Evolutionary conservation across 1,284 basidiomycete genomes (phyloP).

Genomic region (Melanopsichium pennsylvanicum): DNA sequence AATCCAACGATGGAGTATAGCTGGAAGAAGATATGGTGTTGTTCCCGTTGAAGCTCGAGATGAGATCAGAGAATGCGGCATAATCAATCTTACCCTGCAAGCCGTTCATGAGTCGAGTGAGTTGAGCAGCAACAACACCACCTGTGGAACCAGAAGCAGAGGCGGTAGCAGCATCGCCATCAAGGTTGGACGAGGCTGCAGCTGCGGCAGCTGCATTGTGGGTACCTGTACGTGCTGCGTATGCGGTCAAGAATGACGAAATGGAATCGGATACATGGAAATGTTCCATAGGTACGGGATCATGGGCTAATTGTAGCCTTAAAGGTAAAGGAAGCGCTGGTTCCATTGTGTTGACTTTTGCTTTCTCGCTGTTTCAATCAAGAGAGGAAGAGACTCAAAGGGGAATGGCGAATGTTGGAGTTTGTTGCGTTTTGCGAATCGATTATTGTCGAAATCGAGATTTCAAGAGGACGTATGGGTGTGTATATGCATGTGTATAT

Average conservation of each 20-base stretch:
- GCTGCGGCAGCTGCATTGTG: constrained; percentile 6
- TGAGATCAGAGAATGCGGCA: constrained; percentile 9
- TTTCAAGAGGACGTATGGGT: too few species aligned
- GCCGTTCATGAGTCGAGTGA: constrained; percentile 35
- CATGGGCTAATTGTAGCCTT: constrained; percentile 13
- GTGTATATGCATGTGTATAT: too few species aligned
- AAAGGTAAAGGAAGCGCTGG: constrained; percentile 31
- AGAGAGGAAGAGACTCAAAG: neutral
- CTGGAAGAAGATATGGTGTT: neutral
- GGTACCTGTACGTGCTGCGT: constrained; percentile 34
- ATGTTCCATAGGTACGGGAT: constrained; percentile 4
- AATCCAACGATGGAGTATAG: too few species aligned
- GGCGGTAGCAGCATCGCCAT: neutral
- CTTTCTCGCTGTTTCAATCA: too few species aligned
- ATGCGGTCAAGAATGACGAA: constrained; percentile 17
- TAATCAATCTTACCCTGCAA: constrained; percentile 27
- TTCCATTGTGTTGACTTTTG: constrained; percentile 21
- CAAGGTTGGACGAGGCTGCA: too few species aligned
- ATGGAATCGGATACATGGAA: constrained; percentile 9
- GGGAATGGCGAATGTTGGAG: neutral
- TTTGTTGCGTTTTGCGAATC: too few species aligned
- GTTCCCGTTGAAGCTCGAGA: constrained; percentile 1
- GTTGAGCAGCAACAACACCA: constrained; percentile 30
- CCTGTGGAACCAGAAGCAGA: constrained; percentile 9
- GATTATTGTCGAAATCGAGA: too few species aligned